Conservation (phyloP, 1,139 yeast species). For the Candida glucosophila region DNA sequence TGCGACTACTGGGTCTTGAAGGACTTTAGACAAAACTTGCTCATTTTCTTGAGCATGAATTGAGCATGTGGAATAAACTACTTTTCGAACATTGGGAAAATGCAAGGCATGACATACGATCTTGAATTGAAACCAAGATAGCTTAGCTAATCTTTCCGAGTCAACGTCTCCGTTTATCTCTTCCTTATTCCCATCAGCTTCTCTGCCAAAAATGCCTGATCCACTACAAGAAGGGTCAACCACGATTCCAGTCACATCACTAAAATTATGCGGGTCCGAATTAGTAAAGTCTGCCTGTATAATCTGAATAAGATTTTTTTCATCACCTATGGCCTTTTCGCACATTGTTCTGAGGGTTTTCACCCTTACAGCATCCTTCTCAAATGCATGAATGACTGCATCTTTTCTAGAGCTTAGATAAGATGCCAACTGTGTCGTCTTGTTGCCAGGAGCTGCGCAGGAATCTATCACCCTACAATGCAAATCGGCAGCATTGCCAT, state of each 20-base stretch:
- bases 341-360: slow-evolving; percentile 72
- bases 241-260: slow-evolving; percentile 66
- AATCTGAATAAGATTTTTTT: slow-evolving; percentile 47
- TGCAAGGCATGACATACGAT: slow-evolving; percentile 82
- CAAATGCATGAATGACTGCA: slow-evolving; percentile 67
- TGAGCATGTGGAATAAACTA: slow-evolving; percentile 95
- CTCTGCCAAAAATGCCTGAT: slow-evolving; percentile 91
- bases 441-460: slow-evolving; percentile 98
- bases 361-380: slow-evolving; percentile 69
- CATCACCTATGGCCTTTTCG: slow-evolving; percentile 60
- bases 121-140: slow-evolving; percentile 78
- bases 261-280: slow-evolving; percentile 51
- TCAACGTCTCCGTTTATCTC: slow-evolving; percentile 35
- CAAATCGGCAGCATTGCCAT: slow-evolving; percentile 39
- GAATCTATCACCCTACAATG: slow-evolving; percentile 71
- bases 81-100: slow-evolving; percentile 66
- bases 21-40: slow-evolving; percentile 71
- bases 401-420: slow-evolving; percentile 18
- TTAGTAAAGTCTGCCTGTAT: slow-evolving; percentile 80
- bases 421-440: slow-evolving; percentile 87
- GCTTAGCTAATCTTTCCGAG: slow-evolving; percentile 53
- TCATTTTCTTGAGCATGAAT: slow-evolving; percentile 92
- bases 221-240: slow-evolving; percentile 99
- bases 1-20: slow-evolving; percentile 54
- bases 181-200: slow-evolving; percentile 42